Conservation (phyloP, 257 asterid species). For the Solanum piurae region DNA sequence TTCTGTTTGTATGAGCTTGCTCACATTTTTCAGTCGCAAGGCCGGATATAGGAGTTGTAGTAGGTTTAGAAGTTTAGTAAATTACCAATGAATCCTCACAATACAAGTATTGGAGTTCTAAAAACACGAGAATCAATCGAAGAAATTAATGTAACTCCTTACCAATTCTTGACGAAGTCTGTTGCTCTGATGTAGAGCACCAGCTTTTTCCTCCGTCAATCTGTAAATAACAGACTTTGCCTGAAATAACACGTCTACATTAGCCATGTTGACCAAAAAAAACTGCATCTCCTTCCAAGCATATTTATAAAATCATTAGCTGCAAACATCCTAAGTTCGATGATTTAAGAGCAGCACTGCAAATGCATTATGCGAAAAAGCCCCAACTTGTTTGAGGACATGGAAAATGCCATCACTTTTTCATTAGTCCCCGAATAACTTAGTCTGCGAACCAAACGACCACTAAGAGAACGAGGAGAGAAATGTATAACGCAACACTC, state of each 20-base stretch:
- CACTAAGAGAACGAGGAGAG: background rate
- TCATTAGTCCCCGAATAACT: background rate
- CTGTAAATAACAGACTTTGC: constrained; percentile 47
- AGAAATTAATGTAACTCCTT: constrained; percentile 4
- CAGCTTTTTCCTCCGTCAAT: constrained; percentile 57
- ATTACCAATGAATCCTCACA: background rate
- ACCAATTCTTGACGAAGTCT: constrained; percentile 78
- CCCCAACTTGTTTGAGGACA: background rate
- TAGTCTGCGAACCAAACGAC: background rate
- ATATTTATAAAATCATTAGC: background rate
- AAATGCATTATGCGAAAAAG: background rate
- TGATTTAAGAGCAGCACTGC: background rate
- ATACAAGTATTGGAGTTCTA: background rate
- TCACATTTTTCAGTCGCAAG: background rate
- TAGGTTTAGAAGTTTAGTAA: background rate
- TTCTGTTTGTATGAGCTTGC: background rate
- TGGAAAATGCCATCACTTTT: background rate
- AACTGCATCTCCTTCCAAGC: background rate
- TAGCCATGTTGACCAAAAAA: background rate
- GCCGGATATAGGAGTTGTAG: background rate
- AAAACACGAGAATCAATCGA: background rate
- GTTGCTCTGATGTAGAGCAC: constrained; percentile 46
- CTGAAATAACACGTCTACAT: constrained; percentile 20
- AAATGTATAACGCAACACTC: background rate
- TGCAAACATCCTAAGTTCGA: background rate